Conservation (phyloP, 805 yeast species). For the Brettanomyces custersianus region DNA sequence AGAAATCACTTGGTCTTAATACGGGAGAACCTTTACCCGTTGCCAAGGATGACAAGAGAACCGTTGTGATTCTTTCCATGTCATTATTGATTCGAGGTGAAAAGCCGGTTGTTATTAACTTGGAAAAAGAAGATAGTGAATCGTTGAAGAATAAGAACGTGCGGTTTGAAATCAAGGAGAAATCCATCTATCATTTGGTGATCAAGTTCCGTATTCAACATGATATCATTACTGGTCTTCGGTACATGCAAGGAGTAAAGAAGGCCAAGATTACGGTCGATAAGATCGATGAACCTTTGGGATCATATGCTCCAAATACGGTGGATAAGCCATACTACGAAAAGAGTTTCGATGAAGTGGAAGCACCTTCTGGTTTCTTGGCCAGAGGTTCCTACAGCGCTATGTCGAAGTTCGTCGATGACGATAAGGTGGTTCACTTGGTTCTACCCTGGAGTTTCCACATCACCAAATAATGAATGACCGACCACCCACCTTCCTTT, state of each 20-base stretch:
- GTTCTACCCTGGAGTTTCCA: slow-evolving; percentile 79
- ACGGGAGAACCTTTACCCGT: slow-evolving; percentile 52
- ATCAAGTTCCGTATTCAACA: slow-evolving; percentile 81
- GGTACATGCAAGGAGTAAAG: slow-evolving; percentile 76
- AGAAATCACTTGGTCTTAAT: slow-evolving; percentile 72
- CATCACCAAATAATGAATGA: slow-evolving; percentile 46
- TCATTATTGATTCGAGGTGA: slow-evolving; percentile 61
- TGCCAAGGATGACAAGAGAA: slow-evolving; percentile 61
- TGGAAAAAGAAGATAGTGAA: slow-evolving; percentile 52
- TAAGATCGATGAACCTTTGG: slow-evolving; percentile 79
- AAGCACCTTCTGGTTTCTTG: slow-evolving; percentile 84
- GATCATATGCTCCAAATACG: slow-evolving; percentile 87
- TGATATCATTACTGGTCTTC: slow-evolving; percentile 76
- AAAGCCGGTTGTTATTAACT: slow-evolving; percentile 56
- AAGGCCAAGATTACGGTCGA: slow-evolving; percentile 85
- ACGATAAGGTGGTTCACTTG: slow-evolving; percentile 68
- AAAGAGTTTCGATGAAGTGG: slow-evolving; percentile 56
- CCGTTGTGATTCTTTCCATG: slow-evolving; percentile 74
- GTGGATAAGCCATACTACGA: slow-evolving; percentile 75
- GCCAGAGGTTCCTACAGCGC: slow-evolving; percentile 86
- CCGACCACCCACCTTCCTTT: too few species aligned
- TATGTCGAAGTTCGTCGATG: slow-evolving; percentile 75
- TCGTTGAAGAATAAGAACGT: slow-evolving; percentile 42
- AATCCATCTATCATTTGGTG: slow-evolving; percentile 59
- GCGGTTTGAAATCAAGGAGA: slow-evolving; percentile 72